These are phyloP conservation scores for Tuctoria greenei DNA, from an alignment of 176 grass and related monocot species.

Conservation along the genomic window DNA sequence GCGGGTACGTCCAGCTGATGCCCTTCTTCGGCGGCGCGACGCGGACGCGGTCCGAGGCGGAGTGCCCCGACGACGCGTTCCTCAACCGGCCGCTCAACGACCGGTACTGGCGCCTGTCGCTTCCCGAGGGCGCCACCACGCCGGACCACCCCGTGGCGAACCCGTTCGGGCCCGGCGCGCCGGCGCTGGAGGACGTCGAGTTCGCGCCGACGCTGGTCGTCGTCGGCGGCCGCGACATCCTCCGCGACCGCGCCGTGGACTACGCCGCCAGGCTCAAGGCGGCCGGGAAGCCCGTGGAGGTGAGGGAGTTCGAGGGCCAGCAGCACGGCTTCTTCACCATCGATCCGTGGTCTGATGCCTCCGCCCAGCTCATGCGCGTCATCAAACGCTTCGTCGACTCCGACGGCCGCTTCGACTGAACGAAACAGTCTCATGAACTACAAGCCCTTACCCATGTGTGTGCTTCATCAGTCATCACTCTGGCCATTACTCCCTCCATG, in stretches of 20 bases:
- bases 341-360: constrained; percentile 56
- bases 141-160: constrained; percentile 63
- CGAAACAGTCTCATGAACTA: too few relatives aligned
- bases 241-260: constrained; percentile 71
- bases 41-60: constrained; percentile 62
- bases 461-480: too few relatives aligned
- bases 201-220: constrained; percentile 65
- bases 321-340: constrained; percentile 96
- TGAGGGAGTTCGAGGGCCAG: constrained; percentile 65
- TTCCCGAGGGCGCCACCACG: constrained; percentile 59
- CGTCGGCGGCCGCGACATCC: constrained; percentile 62
- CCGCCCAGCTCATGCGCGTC: constrained; percentile 62
- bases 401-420: constrained; percentile 36
- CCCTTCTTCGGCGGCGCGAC: constrained; percentile 72
- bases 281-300: constrained; percentile 68
- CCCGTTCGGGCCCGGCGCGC: constrained; percentile 67
- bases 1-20: constrained; percentile 70
- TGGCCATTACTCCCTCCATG: background rate
- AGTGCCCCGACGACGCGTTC: constrained; percentile 72
- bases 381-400: constrained; percentile 62
- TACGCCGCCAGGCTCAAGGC: constrained; percentile 60
- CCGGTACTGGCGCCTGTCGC: constrained; percentile 81
- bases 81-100: constrained; percentile 68
- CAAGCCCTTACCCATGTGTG: too few relatives aligned
- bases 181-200: constrained; percentile 47